Evolutionary conservation across 2,329 filamentous ascomycete species (phyloP), one percentile per base, ranked within the genome.

Genomic region (Penicillium sp.): DNA sequence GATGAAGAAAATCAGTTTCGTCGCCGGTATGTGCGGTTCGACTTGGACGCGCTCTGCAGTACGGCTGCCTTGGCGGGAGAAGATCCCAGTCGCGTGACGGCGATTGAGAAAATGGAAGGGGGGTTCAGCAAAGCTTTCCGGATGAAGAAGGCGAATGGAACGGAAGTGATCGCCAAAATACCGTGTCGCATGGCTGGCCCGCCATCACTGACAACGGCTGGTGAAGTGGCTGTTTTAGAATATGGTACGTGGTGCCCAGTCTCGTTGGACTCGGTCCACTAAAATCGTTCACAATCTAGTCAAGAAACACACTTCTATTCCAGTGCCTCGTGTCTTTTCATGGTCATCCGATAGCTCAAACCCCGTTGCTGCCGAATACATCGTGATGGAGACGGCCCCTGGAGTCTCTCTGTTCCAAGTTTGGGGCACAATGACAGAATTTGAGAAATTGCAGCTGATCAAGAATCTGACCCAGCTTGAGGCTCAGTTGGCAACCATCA

Each of bases 131-230:
- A 39, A 27, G 25, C 25, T 28, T 27, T 28, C 9, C 9, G 26
- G 25, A 39, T 39, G 12, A 7, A 28, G n/a, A 39, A 9, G 25
- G 25, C 38, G 13, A 13, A 39, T 39, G 38, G 38, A 28, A 39
- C 38, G 6, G 24, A 28, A 13, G 25, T 28, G 11, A 13, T 39
- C 7, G 38, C 12, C 25, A 28, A 39, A 28, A 56, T 68, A 32
- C 63, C 64, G 0, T 66, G 56, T 48, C 60, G 37, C 1, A 63
- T 60, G 53, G 55, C 63, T 43, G 65, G 65, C 5, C 61, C 60
- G 18, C n/a, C 58, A 4, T 43, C 29, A 1, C 57, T 57, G n/a
- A 61, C 52, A 12, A 67, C 64, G 26, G 64, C 60, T 6, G 55
- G 55, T 26, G 66, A 69, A 51, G 64, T 67, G 7, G 66, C 57